Base-by-base conservation (phyloP, 352 stramenopile species). In the Phytophthora multivora region DNA sequence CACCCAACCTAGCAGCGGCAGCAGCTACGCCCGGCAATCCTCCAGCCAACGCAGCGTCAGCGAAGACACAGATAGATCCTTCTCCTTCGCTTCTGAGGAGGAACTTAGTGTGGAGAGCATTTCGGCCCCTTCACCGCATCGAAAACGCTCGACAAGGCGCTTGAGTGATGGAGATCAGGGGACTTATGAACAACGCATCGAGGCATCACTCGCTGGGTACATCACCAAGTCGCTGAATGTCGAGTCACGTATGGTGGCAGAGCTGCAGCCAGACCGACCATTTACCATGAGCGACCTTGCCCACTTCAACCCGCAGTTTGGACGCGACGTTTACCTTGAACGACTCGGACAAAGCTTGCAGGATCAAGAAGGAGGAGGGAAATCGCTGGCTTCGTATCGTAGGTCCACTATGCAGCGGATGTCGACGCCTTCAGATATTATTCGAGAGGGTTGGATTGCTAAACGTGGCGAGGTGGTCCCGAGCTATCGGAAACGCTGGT, bases 401-500 rank as follows among this genome's bases (percentile, higher is more conserved):
- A 75, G 75, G 71, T 86, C 82, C 4, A 85, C 80, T 16, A 77
- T 85, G 60, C 71, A 85, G 42, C 73, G 75, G 11, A 75, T 86
- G 59, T 85, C 79, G 11, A 69, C 64, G n/a, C 59, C 59, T 16
- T 62, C 39, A 41, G 69, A 71, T 63, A 71, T 77, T 47, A 75
- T 77, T 41, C 63, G 71, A 25, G 81, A 95, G 54, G 86, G 86
- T 25, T 93, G 86, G 86, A 71, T 95, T 41, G 69, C 86, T 38
- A 95, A 95, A 65, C 79, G 80, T 10, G 86, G 79, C 10, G 81
- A 88, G 31, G 79, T 93, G 21, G 79, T 95, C 41, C 84, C 68
- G 1, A 93, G 74, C 47, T 95, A 86, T 77, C 77, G 88, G 42
- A 89, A 88, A 50, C 83, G 86, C 4, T 95, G 84, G 84, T 90